Percentiles rank a stretch among this genome's conserved stretches.
phyloP scores from a whole-genome alignment of 2,329 filamentous ascomycete genomes.

The Talaromyces verruculosus region DNA sequence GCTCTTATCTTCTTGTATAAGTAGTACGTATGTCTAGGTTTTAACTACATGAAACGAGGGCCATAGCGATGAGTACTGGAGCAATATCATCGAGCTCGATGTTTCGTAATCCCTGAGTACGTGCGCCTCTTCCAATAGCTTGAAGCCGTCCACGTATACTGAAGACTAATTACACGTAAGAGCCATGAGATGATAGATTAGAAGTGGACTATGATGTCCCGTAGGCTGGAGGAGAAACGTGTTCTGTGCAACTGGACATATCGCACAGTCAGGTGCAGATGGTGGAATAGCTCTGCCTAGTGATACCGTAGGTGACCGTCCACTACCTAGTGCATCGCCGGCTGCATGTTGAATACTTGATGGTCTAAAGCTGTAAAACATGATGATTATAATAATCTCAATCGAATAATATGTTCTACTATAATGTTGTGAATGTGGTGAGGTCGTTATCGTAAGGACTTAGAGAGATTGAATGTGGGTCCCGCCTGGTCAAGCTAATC shows the following conservation, averaged over 20 bases:
- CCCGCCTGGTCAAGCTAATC: slow-evolving; percentile 5
- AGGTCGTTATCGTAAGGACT: not conserved
- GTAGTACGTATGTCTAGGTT: not conserved
- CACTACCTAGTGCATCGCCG: not conserved
- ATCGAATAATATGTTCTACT: not conserved
- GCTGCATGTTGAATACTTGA: not conserved
- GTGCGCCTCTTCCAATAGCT: not conserved
- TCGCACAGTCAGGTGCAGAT: not conserved
- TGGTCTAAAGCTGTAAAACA: not conserved
- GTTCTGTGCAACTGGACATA: not conserved
- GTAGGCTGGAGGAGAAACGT: not conserved
- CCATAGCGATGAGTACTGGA: not conserved
- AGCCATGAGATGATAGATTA: not conserved
- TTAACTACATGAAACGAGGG: not conserved
- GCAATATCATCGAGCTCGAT: not conserved
- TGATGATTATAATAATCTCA: too few species aligned
- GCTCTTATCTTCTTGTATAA: not conserved
- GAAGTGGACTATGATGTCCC: not conserved
- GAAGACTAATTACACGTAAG: not conserved
- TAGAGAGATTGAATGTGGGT: not conserved
- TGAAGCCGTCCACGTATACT: not conserved
- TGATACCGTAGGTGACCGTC: not conserved
- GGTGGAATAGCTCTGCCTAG: not conserved
- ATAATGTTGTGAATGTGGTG: not conserved
- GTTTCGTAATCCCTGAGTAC: not conserved